These are phyloP conservation scores for Aureobasidium sp. DNA, from an alignment of 2,329 filamentous ascomycete genomes.

Conservation along the genomic window DNA sequence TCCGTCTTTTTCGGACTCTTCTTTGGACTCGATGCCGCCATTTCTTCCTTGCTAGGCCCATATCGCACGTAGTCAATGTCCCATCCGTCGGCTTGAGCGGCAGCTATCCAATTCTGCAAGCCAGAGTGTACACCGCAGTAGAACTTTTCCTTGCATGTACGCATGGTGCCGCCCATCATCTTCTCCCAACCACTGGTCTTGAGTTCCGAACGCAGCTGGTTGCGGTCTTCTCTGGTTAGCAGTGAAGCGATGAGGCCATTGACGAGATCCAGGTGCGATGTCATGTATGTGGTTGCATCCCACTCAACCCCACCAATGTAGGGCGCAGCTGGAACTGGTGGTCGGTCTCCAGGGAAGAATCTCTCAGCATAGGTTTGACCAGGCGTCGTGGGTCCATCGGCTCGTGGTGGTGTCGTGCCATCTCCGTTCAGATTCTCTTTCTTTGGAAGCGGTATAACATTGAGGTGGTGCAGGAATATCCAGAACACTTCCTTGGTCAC, in stretches of 20 bases:
- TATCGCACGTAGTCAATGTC: conserved; percentile 71
- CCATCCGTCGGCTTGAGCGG: conserved; percentile 82
- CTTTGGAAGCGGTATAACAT: conserved; percentile 62
- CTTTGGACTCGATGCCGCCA: conserved; percentile 33
- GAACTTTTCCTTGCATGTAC: conserved; percentile 96
- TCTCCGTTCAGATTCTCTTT: background rate
- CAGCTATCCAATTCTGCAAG: conserved; percentile 81
- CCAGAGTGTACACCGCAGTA: conserved; percentile 87
- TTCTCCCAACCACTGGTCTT: conserved; percentile 85
- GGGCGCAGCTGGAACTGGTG: conserved; percentile 85
- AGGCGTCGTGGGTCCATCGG: background rate
- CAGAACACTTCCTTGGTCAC: conserved; percentile 98
- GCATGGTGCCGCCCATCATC: conserved; percentile 71
- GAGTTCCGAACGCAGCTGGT: conserved; percentile 66
- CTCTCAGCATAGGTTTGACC: conserved; percentile 42
- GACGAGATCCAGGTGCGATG: conserved; percentile 82
- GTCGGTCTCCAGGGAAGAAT: conserved; percentile 76
- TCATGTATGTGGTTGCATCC: conserved; percentile 96
- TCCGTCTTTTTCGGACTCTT: conserved; percentile 20
- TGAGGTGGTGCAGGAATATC: conserved; percentile 95
- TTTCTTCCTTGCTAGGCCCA: conserved; percentile 46
- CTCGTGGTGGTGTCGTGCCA: background rate
- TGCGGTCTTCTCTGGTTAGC: conserved; percentile 60
- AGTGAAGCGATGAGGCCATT: conserved; percentile 84
- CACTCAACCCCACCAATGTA: conserved; percentile 97